Evolutionary conservation across 768 basidiomycete genomes (phyloP), one percentile per base, ranked within the genome.

Genomic region (Rubroboletus satanas): DNA sequence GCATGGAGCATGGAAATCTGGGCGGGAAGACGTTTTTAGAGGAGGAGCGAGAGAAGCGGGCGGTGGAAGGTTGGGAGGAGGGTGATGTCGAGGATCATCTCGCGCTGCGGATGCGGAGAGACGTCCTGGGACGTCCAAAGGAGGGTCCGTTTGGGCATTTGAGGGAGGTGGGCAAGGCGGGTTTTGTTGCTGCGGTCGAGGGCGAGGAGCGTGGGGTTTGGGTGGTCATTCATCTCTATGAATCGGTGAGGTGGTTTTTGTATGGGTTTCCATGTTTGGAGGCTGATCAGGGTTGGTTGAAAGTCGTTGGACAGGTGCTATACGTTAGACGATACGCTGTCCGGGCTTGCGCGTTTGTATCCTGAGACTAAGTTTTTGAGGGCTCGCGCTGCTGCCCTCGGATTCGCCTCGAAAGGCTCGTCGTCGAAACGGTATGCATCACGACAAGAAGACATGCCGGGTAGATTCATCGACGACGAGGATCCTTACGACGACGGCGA

Each of bases 161-260:
- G 60, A 74, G 91, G 45, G 91, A 93, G 67, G 88, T 93, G 4
- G 90, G 89, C 1, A 69, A 80, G 55, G 77, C 79, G 52, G 87
- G 87, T 21, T 93, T 85, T 63, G 75, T 93, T 52, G 71, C 75
- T 49, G 88, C 90, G 1, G 82, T 93, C 2, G 90, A 93, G 67
- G 73, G 79, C 32, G 90, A 90, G 67, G 82, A 81, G 32, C 74
- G 71, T 45, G 81, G 79, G 1, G 78, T 84, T 14, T 93, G 88
- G 87, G 88, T 93, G 11, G 83, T 93, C n/a, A 76, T 93, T 21
- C 91, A 93, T 69, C 75, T 93, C 7, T 93, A 91, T 63, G 87
- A 91, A 62, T 76, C 88, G 46, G 90, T 91, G 70, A 62, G 86
- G 75, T 18, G 86, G 75, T 18, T 26, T 10, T 58, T 4, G 28